Base-by-base conservation (phyloP, 148 eudicot genomes). In the Camellia lanceoleosa region DNA sequence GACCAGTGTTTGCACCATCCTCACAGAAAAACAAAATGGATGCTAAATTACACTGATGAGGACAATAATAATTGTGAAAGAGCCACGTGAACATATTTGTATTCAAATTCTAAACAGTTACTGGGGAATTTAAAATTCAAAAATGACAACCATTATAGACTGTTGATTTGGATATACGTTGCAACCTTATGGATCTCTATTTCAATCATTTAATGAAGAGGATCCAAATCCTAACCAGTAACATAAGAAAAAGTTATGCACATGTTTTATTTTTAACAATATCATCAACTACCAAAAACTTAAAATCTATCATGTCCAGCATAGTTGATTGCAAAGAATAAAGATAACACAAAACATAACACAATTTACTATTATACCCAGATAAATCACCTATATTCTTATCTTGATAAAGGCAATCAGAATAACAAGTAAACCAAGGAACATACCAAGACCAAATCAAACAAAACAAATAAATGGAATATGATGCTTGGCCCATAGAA, bases 371-470 rank as follows among this genome's bases (percentile, higher is more conserved):
- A 71, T 47, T 46, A 16, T 19, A 46, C 55, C 73, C 47, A 16
- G 30, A 69, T 5, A 11, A 54, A 58, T 2, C 2, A 7, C 44
- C 44, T 62, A n/a, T n/a, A 1, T n/a, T n/a, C 23, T 18, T n/a
- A 11, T 4, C 30, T 19, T 71, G 38, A 71, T 43, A 2, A 44
- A 60, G 68, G 79, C n/a, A 14, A 16, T 41, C 10, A 60, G n/a
- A n/a, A 14, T 65, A 44, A 62, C 69, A 66, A 64, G 44, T 65
- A 62, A 1, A 20, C 43, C 42, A 38, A 80, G 20, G 74, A 80
- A 23, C 20, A 43, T 5, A 43, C 2, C 47, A 47, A 15, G 13
- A 15, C 54, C 71, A 80, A 62, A 70, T 44, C 54, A 55, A 18
- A 38, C 60, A 58, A 81, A 68, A 44, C 4, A 11, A 77, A 0